Evolutionary conservation across 78 protist genomes (phyloP).

Genomic region (Tieghemostelium lacteum): DNA sequence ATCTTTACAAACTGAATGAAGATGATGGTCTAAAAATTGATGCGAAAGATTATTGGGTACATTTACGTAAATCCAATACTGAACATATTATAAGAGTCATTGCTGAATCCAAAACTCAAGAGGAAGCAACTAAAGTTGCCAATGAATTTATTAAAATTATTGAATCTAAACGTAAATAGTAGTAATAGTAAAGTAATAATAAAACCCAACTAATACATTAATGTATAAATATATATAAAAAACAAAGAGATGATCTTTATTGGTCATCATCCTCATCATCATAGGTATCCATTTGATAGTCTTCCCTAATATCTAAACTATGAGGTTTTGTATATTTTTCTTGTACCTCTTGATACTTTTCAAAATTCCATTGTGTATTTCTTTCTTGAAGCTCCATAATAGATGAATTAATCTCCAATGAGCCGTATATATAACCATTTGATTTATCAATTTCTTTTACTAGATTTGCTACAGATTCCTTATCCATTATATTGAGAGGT

Average conservation of each 20-base stretch:
- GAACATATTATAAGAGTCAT: slow-evolving; percentile 86
- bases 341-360: slow-evolving; percentile 56
- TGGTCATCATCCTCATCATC: slow-evolving; percentile 7
- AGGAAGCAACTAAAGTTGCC: slow-evolving; percentile 47
- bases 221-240: background rate
- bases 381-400: slow-evolving; percentile 62
- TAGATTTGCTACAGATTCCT: slow-evolving; percentile 44
- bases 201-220: background rate
- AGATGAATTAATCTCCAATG: slow-evolving; percentile 17
- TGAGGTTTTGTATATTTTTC: slow-evolving; percentile 28
- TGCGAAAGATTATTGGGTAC: slow-evolving; percentile 84
- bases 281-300: background rate
- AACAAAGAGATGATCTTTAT: background rate
- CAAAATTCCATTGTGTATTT: slow-evolving; percentile 61
- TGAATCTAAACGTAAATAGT: slow-evolving; percentile 46
- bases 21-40: slow-evolving; percentile 83
- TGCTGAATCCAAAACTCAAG: slow-evolving; percentile 61
- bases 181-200: background rate
- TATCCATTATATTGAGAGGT: slow-evolving; percentile 81
- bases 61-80: slow-evolving; percentile 84
- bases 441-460: slow-evolving; percentile 80
- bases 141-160: slow-evolving; percentile 39
- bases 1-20: slow-evolving; percentile 19
- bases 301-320: background rate
- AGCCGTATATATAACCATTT: slow-evolving; percentile 82